Evolutionary conservation across 177 flowering plant genomes (phyloP), one percentile per base, ranked within the genome.

Genomic region (Vitis hybrid): DNA sequence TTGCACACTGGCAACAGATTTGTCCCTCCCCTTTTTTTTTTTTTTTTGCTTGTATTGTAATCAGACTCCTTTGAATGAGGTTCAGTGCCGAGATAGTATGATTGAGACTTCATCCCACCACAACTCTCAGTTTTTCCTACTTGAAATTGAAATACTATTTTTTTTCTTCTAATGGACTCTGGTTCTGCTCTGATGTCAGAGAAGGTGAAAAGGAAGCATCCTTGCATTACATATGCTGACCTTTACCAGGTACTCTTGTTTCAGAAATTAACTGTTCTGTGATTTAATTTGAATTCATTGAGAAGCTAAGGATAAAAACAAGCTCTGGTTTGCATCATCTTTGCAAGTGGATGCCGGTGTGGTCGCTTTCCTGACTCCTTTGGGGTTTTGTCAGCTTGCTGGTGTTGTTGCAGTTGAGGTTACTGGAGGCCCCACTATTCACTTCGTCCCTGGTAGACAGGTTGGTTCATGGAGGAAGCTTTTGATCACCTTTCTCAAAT

Each of bases 381-480:
- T 62, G 67, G 55, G 65, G 26, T 59, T 70, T 73, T 23, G 26
- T 68, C 83, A 94, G 98, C 97, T 94, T 75, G 97, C 98, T 75
- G 98, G 98, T 39, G 88, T 90, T 73, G 94, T 94, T 80, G 93
- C 98, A 10, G 98, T 92, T 51, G 96, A 94, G 82, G 84, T 94
- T 50, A 87, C 96, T 59, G 97, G 98, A 62, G 97, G 97, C 51
- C 98, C 97, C 15, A 81, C 90, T n/a, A 84, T 94, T 66, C 84
- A 86, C 51, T 94, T 94, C 82, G 84, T 81, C 80, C 97, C 98
- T 14, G 98, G 98, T 54, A 89, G 98, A 80, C 87, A 74, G 83
- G 85, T 82, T 75, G 10, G 51, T 32, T 23, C 50, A 23, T 51
- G 56, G 2, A 2, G 19, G 51, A 52, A n/a, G 15, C 45, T 59